Evolutionary conservation across 1,139 yeast genomes (phyloP).

Genomic region (Kazachstania sp.): DNA sequence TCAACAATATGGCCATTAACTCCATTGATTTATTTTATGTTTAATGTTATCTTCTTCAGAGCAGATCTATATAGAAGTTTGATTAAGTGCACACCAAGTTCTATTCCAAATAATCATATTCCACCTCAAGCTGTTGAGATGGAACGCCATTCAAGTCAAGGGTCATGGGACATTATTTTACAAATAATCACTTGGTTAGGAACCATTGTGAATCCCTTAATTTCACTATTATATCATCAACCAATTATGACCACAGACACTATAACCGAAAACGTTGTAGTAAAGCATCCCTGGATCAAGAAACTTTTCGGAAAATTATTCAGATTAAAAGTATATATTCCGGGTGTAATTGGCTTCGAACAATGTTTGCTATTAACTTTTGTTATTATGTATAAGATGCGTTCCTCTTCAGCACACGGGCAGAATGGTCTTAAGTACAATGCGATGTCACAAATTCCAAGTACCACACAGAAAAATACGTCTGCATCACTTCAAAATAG

Average conservation of each 20-base stretch:
- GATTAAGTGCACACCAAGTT: slow-evolving; percentile 20
- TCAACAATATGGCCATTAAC: slow-evolving; percentile 92
- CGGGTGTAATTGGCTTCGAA: not conserved
- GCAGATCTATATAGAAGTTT: slow-evolving; percentile 29
- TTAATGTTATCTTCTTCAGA: slow-evolving; percentile 35
- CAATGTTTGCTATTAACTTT: not conserved
- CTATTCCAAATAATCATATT: slow-evolving; percentile 10
- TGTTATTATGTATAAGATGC: not conserved
- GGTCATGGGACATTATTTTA: slow-evolving; percentile 39
- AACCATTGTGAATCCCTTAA: slow-evolving; percentile 60
- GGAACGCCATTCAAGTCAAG: not conserved
- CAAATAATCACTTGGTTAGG: slow-evolving; percentile 66
- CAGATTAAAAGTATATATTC: not conserved
- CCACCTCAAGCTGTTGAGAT: not conserved
- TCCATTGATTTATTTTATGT: slow-evolving; percentile 57
- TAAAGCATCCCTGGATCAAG: not conserved
- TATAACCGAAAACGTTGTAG: not conserved
- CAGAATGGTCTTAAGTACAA: too few relatives aligned
- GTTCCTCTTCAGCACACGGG: not conserved
- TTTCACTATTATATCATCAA: slow-evolving; percentile 57
- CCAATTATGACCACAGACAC: not conserved
- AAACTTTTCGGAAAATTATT: not conserved
- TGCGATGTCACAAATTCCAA: too few relatives aligned
- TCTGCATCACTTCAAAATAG: too few relatives aligned
- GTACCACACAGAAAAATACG: too few relatives aligned